These are phyloP conservation scores for Colletotrichum sp. DNA, from an alignment of 2,329 filamentous ascomycete genomes.

Conservation along the genomic window DNA sequence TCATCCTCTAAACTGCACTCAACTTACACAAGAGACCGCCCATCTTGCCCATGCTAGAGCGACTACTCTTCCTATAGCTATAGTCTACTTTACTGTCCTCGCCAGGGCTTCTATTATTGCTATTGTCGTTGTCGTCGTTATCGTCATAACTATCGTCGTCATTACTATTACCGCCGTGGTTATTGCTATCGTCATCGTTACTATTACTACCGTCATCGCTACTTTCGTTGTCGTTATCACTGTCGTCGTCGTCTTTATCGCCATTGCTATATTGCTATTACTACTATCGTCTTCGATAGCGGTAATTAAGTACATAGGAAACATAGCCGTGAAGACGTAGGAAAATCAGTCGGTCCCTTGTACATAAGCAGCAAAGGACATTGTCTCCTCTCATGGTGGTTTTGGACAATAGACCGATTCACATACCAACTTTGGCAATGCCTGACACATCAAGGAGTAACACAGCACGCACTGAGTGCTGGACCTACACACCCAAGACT, in stretches of 20 bases:
- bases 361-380: neutral
- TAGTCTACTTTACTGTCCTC: neutral
- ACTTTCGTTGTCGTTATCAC: neutral
- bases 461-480: neutral
- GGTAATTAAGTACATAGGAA: neutral
- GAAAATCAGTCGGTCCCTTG: neutral
- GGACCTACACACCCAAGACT: neutral
- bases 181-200: no score
- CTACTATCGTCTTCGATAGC: neutral
- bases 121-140: neutral
- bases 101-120: neutral
- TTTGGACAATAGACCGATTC: neutral
- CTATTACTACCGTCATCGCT: no score
- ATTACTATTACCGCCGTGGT: no score
- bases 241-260: neutral
- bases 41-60: neutral
- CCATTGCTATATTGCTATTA: neutral
- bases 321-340: neutral
- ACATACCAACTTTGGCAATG: neutral
- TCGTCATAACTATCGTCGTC: no score
- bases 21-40: neutral
- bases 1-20: neutral
- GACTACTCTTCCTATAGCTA: neutral
- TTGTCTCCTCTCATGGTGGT: neutral
- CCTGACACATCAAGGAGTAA: neutral